phyloP scores from a whole-genome alignment of 169 alveolate genomes.

The Plasmodium sp. region DNA sequence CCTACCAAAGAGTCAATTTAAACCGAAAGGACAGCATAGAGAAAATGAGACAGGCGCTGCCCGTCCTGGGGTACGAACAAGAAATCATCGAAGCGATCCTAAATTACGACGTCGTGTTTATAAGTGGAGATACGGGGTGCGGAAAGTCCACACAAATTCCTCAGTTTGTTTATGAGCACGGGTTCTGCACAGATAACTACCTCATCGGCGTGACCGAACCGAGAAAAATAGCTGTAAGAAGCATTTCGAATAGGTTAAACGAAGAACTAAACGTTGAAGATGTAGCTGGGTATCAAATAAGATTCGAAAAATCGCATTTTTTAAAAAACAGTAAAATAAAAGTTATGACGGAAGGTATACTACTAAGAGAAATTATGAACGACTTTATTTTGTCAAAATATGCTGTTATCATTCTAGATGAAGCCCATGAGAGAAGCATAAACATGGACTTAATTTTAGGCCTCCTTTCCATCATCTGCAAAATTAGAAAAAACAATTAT shows the following conservation, averaged over 20 bases:
- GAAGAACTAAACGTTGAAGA: conserved; percentile 79
- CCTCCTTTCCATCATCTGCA: conserved; percentile 94
- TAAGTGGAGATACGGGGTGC: conserved; percentile 99
- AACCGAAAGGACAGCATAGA: conserved; percentile 83
- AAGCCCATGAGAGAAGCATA: conserved; percentile 99
- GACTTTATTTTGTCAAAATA: conserved; percentile 93
- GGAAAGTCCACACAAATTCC: conserved; percentile 99
- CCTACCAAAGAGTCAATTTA: conserved; percentile 67
- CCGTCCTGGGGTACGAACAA: conserved; percentile 91
- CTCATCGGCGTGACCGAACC: conserved; percentile 96
- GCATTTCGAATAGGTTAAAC: conserved; percentile 81
- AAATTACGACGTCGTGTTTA: conserved; percentile 92
- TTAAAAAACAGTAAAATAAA: conserved; percentile 88
- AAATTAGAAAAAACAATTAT: conserved; percentile 86
- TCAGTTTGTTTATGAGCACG: conserved; percentile 95
- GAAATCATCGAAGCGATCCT: conserved; percentile 93
- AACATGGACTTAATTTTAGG: conserved; percentile 98
- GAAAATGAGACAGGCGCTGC: conserved; percentile 86
- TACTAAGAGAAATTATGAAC: conserved; percentile 94
- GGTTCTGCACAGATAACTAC: conserved; percentile 82
- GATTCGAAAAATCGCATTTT: conserved; percentile 88
- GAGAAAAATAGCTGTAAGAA: conserved; percentile 94
- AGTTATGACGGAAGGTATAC: conserved; percentile 99
- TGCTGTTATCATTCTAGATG: conserved; percentile 98
- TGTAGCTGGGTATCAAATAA: conserved; percentile 86